Percentiles rank a stretch among this genome's conserved stretches.
Conservation (phyloP, 768 basidiomycete species). For the Leucocoprinus sp. region DNA sequence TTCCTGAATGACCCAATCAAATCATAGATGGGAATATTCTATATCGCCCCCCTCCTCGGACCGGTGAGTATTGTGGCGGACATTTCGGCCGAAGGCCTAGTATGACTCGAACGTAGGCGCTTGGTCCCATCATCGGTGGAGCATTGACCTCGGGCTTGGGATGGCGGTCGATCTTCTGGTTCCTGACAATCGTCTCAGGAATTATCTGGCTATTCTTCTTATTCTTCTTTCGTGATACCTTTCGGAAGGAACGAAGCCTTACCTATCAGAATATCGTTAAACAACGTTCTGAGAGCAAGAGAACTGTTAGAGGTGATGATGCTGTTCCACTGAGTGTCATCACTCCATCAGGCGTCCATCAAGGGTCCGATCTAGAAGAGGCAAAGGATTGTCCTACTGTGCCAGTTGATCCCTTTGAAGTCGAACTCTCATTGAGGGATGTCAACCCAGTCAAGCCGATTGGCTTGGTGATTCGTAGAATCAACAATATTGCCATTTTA, state of each 20-base stretch:
- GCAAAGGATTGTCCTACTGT: constrained; percentile 15
- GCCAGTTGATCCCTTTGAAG: constrained; percentile 12
- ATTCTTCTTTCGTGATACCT: constrained; percentile 73
- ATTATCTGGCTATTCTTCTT: constrained; percentile 47
- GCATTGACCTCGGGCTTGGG: constrained; percentile 53
- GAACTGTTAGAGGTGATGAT: not conserved
- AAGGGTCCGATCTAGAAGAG: constrained; percentile 18
- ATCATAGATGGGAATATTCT: constrained; percentile 66
- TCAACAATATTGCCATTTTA: constrained; percentile 63
- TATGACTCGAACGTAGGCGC: constrained; percentile 21
- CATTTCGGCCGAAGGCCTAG: not conserved
- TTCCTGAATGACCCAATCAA: not conserved
- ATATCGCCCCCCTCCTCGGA: constrained; percentile 71
- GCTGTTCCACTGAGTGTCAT: not conserved
- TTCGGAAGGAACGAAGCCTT: constrained; percentile 72
- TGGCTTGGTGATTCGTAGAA: constrained; percentile 43
- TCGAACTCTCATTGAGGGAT: constrained; percentile 56
- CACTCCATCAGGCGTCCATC: not conserved
- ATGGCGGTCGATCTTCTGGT: constrained; percentile 84
- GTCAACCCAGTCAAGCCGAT: constrained; percentile 72
- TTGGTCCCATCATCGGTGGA: constrained; percentile 70
- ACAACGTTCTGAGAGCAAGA: constrained; percentile 25
- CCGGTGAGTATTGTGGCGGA: constrained; percentile 28
- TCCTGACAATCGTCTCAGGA: constrained; percentile 58
- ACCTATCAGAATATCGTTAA: constrained; percentile 65